phyloP scores from a whole-genome alignment of 257 asterid species.

The Primulina huaijiensis region DNA sequence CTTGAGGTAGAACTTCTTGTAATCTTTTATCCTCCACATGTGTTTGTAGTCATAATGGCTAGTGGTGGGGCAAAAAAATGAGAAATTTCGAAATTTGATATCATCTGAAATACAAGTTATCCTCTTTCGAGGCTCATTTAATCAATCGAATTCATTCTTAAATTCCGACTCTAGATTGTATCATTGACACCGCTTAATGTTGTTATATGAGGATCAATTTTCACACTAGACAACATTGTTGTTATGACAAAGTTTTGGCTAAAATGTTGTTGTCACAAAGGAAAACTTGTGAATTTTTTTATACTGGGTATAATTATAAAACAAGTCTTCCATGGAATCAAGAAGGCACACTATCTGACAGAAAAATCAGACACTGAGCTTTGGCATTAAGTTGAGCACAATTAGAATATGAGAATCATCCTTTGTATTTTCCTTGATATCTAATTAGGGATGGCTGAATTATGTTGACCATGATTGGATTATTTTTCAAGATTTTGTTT shows the following conservation, averaged over 20 bases:
- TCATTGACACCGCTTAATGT: no score
- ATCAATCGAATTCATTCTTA: no score
- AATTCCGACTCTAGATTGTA: no score
- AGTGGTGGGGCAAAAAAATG: no score
- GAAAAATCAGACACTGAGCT: background rate
- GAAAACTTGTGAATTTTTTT: background rate
- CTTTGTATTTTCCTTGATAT: background rate
- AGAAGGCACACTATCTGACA: constrained; percentile 2
- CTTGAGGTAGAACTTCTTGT: constrained; percentile 65
- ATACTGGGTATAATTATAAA: background rate
- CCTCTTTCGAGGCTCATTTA: no score
- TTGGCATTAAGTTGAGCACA: constrained; percentile 10
- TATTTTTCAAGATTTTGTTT: constrained; percentile 35
- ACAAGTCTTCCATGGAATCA: constrained; percentile 2
- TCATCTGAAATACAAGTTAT: no score
- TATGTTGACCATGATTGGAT: constrained; percentile 34
- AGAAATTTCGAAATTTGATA: no score
- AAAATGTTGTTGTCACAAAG: background rate
- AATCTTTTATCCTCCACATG: background rate
- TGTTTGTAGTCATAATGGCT: background rate
- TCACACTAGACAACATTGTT: background rate
- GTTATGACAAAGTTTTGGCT: no score
- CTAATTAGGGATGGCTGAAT: constrained; percentile 18
- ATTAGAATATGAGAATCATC: background rate
- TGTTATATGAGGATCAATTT: no score